phyloP scores from a whole-genome alignment of 2,329 filamentous ascomycete species.

The Trichophyton rubrum region DNA sequence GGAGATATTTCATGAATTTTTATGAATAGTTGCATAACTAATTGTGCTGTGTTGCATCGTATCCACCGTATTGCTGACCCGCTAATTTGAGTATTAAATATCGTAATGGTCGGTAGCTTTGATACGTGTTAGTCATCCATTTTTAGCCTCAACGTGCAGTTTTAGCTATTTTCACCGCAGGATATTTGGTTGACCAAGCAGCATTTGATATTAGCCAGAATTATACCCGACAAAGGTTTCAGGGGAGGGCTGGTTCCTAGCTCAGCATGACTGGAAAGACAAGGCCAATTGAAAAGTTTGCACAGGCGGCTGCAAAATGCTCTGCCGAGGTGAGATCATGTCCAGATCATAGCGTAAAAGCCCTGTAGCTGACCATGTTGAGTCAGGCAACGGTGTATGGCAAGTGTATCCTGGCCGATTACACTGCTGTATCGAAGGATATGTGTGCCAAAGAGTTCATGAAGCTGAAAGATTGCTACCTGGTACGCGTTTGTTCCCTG shows the following conservation, averaged over 20 bases:
- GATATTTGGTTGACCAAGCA: no score
- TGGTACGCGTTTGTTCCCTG: slow-evolving; percentile 42
- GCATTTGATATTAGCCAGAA: not conserved
- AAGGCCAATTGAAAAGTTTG: slow-evolving; percentile 57
- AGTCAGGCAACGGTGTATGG: slow-evolving; percentile 69
- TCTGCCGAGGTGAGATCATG: slow-evolving; percentile 45
- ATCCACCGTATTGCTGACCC: no score
- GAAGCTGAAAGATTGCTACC: slow-evolving; percentile 71
- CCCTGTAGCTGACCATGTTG: slow-evolving; percentile 9
- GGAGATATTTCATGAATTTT: not conserved
- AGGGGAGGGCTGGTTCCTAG: not conserved
- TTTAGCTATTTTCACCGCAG: not conserved
- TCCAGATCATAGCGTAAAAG: not conserved
- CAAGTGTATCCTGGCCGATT: slow-evolving; percentile 81
- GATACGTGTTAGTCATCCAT: not conserved
- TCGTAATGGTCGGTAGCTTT: not conserved
- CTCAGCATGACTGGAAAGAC: slow-evolving; percentile 37
- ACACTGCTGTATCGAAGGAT: slow-evolving; percentile 79
- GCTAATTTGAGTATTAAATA: not conserved
- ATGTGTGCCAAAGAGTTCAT: slow-evolving; percentile 81
- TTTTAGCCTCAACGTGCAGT: not conserved
- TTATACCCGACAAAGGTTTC: not conserved
- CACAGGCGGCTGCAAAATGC: slow-evolving; percentile 53
- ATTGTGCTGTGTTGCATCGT: no score
- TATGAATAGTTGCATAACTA: not conserved